A percentile compares a stretch with the other conserved stretches of the same genome.
Conservation (phyloP, 2,329 filamentous ascomycete species). For the Neurospora sp. region DNA sequence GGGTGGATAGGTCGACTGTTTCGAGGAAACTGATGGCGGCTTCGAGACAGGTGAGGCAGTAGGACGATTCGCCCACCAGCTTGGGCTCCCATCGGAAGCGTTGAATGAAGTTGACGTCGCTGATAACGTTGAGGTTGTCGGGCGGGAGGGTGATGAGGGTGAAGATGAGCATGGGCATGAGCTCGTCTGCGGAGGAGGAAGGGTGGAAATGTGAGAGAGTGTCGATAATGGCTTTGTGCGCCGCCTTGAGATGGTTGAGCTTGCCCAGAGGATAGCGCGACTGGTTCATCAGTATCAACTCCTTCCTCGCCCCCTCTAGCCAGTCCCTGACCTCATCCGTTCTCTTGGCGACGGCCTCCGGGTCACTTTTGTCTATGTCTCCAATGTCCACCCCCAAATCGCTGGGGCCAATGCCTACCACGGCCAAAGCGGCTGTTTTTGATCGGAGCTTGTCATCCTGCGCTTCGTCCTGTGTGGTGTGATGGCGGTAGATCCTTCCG, state of each 20-base stretch:
- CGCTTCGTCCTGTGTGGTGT: constrained; percentile 85
- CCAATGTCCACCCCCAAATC: constrained; percentile 75
- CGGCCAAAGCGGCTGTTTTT: constrained; percentile 76
- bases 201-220: constrained; percentile 58
- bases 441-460: constrained; percentile 90
- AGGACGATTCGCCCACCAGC: constrained; percentile 86
- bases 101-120: constrained; percentile 91
- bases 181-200: constrained; percentile 90
- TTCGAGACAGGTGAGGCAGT: constrained; percentile 92
- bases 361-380: constrained; percentile 37
- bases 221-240: constrained; percentile 92
- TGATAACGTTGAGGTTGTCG: constrained; percentile 78
- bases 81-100: constrained; percentile 78
- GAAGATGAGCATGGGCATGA: constrained; percentile 94
- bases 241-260: constrained; percentile 74
- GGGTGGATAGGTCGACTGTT: constrained; percentile 83
- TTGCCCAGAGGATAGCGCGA: constrained; percentile 86
- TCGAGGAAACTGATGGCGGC: constrained; percentile 90
- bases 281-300: constrained; percentile 73
- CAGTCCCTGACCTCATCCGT: constrained; percentile 60
- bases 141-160: constrained; percentile 84
- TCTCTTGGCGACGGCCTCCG: constrained; percentile 48
- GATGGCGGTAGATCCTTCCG: constrained; percentile 79
- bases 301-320: constrained; percentile 59
- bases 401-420: constrained; percentile 83